Evolutionary conservation across 2,329 filamentous ascomycete species (phyloP).

Genomic region (Dactylellina parvicollis): DNA sequence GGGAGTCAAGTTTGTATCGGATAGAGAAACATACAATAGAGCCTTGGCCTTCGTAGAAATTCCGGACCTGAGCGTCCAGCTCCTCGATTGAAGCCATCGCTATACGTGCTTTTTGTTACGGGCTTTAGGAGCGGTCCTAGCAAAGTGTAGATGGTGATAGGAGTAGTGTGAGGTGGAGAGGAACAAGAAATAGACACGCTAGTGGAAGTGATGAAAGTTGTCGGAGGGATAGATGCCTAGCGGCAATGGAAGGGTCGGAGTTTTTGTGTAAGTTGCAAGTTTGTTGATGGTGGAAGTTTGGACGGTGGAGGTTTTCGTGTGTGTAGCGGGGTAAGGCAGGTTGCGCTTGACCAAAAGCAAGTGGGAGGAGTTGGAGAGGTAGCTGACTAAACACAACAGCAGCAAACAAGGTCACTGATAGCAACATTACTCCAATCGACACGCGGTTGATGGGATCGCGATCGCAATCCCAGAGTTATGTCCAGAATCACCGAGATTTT

Average conservation of each 20-base stretch:
- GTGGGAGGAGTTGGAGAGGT: not conserved
- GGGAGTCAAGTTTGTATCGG: not conserved
- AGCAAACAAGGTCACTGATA: not conserved
- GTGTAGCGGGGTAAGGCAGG: slow-evolving; percentile 40
- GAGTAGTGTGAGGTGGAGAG: not conserved
- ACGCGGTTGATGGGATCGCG: no score
- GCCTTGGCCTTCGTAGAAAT: slow-evolving; percentile 97
- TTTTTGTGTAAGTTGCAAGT: not conserved
- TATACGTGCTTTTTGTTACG: slow-evolving; percentile 6
- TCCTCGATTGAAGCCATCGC: slow-evolving; percentile 72
- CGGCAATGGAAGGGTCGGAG: slow-evolving; percentile 24
- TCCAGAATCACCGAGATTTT: no score
- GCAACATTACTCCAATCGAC: no score
- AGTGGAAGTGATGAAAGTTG: not conserved
- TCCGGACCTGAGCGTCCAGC: slow-evolving; percentile 93
- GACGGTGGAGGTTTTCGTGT: slow-evolving; percentile 35
- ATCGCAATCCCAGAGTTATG: no score
- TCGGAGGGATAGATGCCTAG: slow-evolving; percentile 8
- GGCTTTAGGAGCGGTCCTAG: slow-evolving; percentile 10
- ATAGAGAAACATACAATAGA: slow-evolving; percentile 74
- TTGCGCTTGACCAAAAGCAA: slow-evolving; percentile 28
- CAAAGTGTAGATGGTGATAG: not conserved
- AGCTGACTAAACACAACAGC: not conserved
- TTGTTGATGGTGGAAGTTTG: slow-evolving; percentile 2
- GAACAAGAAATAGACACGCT: not conserved